Evolutionary conservation across 2,329 filamentous ascomycete species (phyloP).

Genomic region (Aspergillus latus): DNA sequence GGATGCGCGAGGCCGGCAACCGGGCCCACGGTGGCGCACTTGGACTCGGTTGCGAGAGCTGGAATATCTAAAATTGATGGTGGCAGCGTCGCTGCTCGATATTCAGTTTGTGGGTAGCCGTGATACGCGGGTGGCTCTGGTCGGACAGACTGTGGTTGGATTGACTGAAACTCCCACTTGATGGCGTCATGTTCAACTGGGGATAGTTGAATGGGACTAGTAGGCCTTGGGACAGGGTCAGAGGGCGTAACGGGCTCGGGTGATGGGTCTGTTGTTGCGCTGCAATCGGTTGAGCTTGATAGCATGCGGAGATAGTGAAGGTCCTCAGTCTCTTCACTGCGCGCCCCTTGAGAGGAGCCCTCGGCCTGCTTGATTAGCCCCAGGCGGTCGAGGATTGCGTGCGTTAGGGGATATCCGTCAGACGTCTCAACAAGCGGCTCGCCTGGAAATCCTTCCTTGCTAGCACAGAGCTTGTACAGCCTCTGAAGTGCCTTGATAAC

Average conservation of each 20-base stretch:
- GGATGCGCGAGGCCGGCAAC: constrained; percentile 19
- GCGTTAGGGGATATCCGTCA: constrained; percentile 44
- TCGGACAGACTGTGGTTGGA: constrained; percentile 16
- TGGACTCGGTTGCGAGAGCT: constrained; percentile 16
- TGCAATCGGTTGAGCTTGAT: constrained; percentile 38
- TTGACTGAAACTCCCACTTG: constrained; percentile 30
- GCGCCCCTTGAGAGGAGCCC: constrained; percentile 37
- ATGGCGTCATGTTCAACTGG: constrained; percentile 19
- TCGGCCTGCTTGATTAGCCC: constrained; percentile 47
- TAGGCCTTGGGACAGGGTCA: constrained; percentile 30
- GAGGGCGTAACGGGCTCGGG: constrained; percentile 37
- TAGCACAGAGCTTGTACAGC: constrained; percentile 43
- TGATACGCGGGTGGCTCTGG: constrained; percentile 18
- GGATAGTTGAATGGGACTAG: constrained; percentile 22
- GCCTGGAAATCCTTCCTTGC: constrained; percentile 45
- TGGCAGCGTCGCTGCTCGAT: constrained; percentile 24
- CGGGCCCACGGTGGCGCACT: constrained; percentile 17
- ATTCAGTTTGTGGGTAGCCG: constrained; percentile 23
- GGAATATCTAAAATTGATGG: constrained; percentile 20
- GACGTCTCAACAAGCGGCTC: constrained; percentile 41
- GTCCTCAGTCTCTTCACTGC: constrained; percentile 35
- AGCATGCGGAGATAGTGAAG: constrained; percentile 38
- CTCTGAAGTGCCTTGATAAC: constrained; percentile 45
- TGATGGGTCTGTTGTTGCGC: constrained; percentile 40
- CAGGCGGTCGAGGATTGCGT: constrained; percentile 44